These are phyloP conservation scores for Turritis glabra DNA, from an alignment of 345 rosid species.

Conservation along the genomic window DNA sequence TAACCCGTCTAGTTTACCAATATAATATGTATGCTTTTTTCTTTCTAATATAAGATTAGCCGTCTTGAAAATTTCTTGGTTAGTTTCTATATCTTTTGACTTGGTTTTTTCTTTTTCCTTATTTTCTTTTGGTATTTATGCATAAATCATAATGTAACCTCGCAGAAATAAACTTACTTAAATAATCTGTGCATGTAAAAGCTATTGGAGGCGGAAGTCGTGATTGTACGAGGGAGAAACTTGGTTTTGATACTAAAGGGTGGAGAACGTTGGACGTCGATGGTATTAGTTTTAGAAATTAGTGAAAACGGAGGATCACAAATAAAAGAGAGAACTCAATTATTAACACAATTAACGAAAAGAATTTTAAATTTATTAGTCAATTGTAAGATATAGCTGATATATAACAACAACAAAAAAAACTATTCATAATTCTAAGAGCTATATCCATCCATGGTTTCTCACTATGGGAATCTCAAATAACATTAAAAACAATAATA, in stretches of 20 bases:
- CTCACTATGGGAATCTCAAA: no score
- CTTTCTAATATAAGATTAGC: neutral
- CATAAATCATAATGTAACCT: neutral
- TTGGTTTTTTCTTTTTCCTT: neutral
- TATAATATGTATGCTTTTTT: neutral
- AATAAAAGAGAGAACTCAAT: neutral
- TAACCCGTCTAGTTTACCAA: neutral
- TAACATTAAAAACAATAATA: no score
- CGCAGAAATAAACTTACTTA: neutral
- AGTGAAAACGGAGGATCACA: neutral
- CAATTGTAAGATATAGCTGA: no score
- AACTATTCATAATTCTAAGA: no score
- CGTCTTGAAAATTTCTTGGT: neutral
- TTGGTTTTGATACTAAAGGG: neutral
- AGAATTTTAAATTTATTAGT: no score
- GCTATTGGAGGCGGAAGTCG: neutral
- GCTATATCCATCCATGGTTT: no score
- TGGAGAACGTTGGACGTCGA: neutral
- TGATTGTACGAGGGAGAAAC: neutral
- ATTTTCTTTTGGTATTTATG: neutral
- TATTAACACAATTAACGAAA: no score
- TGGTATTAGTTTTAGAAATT: neutral
- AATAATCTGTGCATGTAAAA: neutral
- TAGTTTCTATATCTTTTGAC: neutral
- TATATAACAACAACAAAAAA: no score